These are phyloP conservation scores for Saturnispora sanitii DNA, from an alignment of 805 yeast species.

Conservation along the genomic window DNA sequence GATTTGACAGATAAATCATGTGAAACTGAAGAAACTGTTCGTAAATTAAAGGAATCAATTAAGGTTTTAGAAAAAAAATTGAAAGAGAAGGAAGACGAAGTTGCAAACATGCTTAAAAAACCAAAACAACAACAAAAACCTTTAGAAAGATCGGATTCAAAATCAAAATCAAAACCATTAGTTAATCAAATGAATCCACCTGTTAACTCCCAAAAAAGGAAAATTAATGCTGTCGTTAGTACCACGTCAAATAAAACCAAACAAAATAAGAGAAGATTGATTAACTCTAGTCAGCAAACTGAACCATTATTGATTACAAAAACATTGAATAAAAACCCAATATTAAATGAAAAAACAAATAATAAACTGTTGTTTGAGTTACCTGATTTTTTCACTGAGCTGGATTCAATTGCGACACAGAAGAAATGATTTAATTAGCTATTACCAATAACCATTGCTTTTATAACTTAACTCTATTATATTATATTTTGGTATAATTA, in stretches of 20 bases:
- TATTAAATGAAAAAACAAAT: background rate
- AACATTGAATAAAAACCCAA: background rate
- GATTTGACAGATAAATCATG: background rate
- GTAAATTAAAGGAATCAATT: background rate
- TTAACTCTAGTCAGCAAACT: too few species aligned
- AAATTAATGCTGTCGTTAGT: too few species aligned
- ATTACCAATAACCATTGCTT: constrained; percentile 4
- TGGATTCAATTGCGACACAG: constrained; percentile 9
- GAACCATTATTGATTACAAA: too few species aligned
- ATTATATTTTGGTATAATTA: background rate
- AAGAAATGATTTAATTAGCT: background rate
- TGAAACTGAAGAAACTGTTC: background rate
- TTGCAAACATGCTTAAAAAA: background rate
- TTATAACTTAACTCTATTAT: background rate
- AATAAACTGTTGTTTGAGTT: constrained; percentile 9
- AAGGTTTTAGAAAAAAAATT: background rate
- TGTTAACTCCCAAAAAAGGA: too few species aligned
- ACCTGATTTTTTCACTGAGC: constrained; percentile 12
- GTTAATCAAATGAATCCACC: too few species aligned
- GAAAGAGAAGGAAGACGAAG: background rate
- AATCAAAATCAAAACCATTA: too few species aligned
- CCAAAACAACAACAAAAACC: too few species aligned
- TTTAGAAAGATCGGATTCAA: too few species aligned
- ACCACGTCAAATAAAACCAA: too few species aligned
- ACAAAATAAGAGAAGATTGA: too few species aligned